A percentile compares a stretch with the other conserved stretches of the same genome.
Evolutionary conservation across 2,329 filamentous ascomycete species (phyloP).

Genomic region (Cladophialophora exuberans): DNA sequence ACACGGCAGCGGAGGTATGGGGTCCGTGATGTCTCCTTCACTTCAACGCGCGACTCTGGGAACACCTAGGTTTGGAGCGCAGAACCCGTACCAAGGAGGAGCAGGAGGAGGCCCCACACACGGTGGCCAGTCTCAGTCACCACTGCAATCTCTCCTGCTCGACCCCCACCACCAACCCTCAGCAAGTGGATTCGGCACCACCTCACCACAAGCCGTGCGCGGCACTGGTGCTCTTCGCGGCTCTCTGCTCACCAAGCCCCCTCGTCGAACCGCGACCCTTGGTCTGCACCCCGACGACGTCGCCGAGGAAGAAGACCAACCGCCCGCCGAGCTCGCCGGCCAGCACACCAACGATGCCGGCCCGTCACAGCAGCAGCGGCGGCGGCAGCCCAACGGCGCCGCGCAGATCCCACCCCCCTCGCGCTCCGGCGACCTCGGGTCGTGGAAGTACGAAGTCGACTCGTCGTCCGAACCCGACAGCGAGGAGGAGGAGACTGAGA

Average conservation of each 20-base stretch:
- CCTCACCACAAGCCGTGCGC: conserved; percentile 22
- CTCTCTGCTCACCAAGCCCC: conserved; percentile 5
- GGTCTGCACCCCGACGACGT: conserved; percentile 16
- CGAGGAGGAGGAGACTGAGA: conserved; percentile 54
- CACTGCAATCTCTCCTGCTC: conserved; percentile 48
- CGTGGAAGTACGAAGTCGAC: conserved; percentile 44
- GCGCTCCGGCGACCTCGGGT: conserved; percentile 33
- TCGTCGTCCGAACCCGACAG: conserved; percentile 44
- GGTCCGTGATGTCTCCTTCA: conserved; percentile 17
- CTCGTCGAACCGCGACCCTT: conserved; percentile 1
- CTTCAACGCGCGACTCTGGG: conserved; percentile 19
- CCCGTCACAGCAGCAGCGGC: too few relatives aligned
- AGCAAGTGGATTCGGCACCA: conserved; percentile 38
- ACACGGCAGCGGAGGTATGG: conserved; percentile 9
- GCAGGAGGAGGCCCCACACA: conserved; percentile 14
- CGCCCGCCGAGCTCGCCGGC: neutral
- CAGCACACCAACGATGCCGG: too few relatives aligned
- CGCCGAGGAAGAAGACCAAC: conserved; percentile 22
- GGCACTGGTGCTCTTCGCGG: conserved; percentile 6
- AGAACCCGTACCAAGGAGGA: conserved; percentile 12
- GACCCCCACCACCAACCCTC: conserved; percentile 53
- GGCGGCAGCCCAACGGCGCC: too few relatives aligned
- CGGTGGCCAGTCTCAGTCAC: conserved; percentile 28
- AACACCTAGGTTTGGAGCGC: conserved; percentile 20
- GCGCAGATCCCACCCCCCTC: neutral